Conservation (phyloP, 768 basidiomycete species). For the Boletales sp. region DNA sequence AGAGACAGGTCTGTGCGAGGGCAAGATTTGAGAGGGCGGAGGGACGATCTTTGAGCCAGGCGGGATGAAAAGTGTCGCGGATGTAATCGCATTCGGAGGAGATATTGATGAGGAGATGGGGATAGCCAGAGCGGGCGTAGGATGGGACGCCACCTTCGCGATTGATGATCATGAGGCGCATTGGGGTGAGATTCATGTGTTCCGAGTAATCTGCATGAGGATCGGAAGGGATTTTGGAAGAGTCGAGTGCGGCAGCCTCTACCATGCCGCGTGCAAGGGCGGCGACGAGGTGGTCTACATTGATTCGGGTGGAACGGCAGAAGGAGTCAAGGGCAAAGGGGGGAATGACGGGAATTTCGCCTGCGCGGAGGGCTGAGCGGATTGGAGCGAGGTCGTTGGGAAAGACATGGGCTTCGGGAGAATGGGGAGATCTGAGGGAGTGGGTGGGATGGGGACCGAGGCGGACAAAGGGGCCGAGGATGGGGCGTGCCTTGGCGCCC, state of each 20-base stretch:
- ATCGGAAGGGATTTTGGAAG: slow-evolving; percentile 27
- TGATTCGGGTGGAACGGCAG: slow-evolving; percentile 80
- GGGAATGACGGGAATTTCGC: slow-evolving; percentile 94
- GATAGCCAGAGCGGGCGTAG: slow-evolving; percentile 90
- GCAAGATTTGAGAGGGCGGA: slow-evolving; percentile 83
- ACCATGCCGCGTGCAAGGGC: slow-evolving; percentile 86
- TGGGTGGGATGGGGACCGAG: slow-evolving; percentile 70
- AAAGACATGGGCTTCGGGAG: slow-evolving; percentile 76
- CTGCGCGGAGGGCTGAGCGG: slow-evolving; percentile 83
- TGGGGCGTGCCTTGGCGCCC: slow-evolving; percentile 83
- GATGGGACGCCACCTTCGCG: slow-evolving; percentile 96
- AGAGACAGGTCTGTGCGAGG: slow-evolving; percentile 81
- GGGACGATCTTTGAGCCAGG: slow-evolving; percentile 77
- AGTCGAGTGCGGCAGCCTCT: slow-evolving; percentile 49
- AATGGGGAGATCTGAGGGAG: slow-evolving; percentile 24
- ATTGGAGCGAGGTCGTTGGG: slow-evolving; percentile 80
- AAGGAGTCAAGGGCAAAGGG: slow-evolving; percentile 92
- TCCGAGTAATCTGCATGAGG: slow-evolving; percentile 39
- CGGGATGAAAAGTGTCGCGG: slow-evolving; percentile 71
- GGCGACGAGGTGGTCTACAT: slow-evolving; percentile 83
- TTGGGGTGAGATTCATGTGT: slow-evolving; percentile 82
- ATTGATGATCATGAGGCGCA: slow-evolving; percentile 97
- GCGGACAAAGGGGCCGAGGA: slow-evolving; percentile 82
- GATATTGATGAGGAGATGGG: slow-evolving; percentile 94
- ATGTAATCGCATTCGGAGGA: slow-evolving; percentile 85